phyloP scores from a whole-genome alignment of 2,329 filamentous ascomycete species.

The Colletotrichum simmondsii region DNA sequence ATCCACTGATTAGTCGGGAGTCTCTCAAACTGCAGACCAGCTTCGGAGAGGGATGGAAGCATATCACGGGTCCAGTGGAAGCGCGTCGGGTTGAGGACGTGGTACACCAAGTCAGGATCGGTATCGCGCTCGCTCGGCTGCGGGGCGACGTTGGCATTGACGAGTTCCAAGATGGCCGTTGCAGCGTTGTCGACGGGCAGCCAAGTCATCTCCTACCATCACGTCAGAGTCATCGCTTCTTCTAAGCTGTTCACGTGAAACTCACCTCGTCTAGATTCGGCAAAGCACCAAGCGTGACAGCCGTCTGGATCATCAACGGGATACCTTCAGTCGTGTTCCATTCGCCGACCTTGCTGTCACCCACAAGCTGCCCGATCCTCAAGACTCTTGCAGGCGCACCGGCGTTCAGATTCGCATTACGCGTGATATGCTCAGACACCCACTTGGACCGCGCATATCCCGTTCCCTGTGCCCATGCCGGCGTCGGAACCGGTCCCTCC shows the following conservation, averaged over 20 bases:
- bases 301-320: constrained; percentile 58
- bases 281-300: constrained; percentile 54
- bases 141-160: constrained; percentile 34
- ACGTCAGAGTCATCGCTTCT: neutral
- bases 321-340: constrained; percentile 62
- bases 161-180: constrained; percentile 42
- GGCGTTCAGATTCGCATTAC: neutral
- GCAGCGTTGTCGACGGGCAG: constrained; percentile 47
- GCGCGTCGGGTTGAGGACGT: constrained; percentile 59
- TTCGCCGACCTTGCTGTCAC: constrained; percentile 47
- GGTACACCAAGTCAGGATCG: constrained; percentile 51
- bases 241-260: neutral
- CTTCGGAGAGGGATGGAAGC: constrained; percentile 56
- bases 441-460: constrained; percentile 49
- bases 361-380: constrained; percentile 58
- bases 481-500: neutral
- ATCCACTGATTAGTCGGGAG: constrained; percentile 39
- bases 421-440: constrained; percentile 57
- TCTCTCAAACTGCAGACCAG: constrained; percentile 55
- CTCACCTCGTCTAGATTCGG: constrained; percentile 51
- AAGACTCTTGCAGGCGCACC: constrained; percentile 39
- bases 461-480: neutral
- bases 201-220: constrained; percentile 39
- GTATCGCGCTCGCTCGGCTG: constrained; percentile 28
- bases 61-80: constrained; percentile 63